phyloP scores from a whole-genome alignment of 2,329 filamentous ascomycete species.

The Stylonectria norvegica region DNA sequence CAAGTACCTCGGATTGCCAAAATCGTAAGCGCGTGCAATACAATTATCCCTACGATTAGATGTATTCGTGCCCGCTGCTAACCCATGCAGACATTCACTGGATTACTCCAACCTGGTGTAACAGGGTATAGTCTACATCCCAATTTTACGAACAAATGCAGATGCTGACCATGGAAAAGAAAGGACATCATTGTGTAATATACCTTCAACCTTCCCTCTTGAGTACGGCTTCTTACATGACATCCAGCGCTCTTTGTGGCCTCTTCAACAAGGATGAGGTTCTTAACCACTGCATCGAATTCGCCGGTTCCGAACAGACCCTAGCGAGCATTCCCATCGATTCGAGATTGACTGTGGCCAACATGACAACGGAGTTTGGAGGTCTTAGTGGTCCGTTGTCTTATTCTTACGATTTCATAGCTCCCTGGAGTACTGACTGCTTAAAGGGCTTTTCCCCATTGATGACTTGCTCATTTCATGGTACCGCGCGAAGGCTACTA shows the following conservation, averaged over 20 bases:
- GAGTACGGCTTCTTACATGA: no score
- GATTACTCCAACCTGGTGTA: constrained; percentile 71
- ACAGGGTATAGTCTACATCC: constrained; percentile 56
- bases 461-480: constrained; percentile 69
- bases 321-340: constrained; percentile 70
- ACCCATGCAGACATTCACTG: constrained; percentile 75
- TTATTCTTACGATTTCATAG: no score
- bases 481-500: constrained; percentile 74
- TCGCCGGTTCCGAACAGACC: constrained; percentile 75
- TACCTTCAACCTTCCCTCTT: no score
- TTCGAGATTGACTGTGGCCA: constrained; percentile 68
- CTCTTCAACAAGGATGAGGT: constrained; percentile 86
- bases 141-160: no score
- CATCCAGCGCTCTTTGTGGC: constrained; percentile 80
- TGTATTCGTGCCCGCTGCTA: no score
- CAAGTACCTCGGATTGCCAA: constrained; percentile 81
- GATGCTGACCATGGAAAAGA: no score
- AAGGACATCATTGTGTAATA: constrained; percentile 95
- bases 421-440: no score
- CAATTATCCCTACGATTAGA: no score
- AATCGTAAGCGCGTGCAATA: no score
- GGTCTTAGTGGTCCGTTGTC: constrained; percentile 58
- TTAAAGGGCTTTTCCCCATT: constrained; percentile 64
- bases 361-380: constrained; percentile 83
- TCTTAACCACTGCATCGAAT: constrained; percentile 87